Conservation (phyloP, 2,329 filamentous ascomycete species). For the Claviceps africana region DNA sequence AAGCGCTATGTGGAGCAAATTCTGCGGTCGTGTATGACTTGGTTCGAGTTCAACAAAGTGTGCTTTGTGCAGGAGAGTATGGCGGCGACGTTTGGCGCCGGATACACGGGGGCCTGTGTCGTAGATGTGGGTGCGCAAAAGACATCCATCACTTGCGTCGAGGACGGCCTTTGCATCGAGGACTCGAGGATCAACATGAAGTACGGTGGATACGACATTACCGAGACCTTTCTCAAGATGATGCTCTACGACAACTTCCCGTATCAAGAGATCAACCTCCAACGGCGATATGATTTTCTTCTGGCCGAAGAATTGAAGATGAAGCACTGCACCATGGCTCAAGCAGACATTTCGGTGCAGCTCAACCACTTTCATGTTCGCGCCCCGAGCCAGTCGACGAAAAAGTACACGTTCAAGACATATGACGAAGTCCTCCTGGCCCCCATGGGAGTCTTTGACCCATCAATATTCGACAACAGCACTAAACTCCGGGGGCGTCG, state of each 20-base stretch:
- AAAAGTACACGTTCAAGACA: conserved; percentile 90
- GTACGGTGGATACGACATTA: conserved; percentile 83
- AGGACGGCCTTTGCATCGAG: conserved; percentile 88
- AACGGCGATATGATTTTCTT: conserved; percentile 78
- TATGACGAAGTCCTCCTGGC: conserved; percentile 95
- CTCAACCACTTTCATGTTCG: conserved; percentile 82
- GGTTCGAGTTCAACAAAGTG: conserved; percentile 78
- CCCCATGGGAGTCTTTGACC: conserved; percentile 87
- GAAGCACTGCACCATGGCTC: conserved; percentile 82
- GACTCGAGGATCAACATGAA: conserved; percentile 93
- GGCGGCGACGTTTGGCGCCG: conserved; percentile 86
- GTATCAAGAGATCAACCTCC: conserved; percentile 86
- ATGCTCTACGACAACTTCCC: conserved; percentile 94
- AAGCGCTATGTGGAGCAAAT: conserved; percentile 79
- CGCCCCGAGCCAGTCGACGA: conserved; percentile 73
- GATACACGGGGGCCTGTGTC: conserved; percentile 85
- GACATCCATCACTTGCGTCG: conserved; percentile 91
- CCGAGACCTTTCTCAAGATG: conserved; percentile 93
- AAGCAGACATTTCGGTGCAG: conserved; percentile 79
- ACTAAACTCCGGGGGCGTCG: conserved; percentile 67
- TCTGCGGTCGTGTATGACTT: conserved; percentile 71
- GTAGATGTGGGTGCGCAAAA: conserved; percentile 96
- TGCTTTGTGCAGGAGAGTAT: conserved; percentile 95
- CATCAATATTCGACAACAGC: conserved; percentile 70
- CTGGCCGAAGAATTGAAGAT: conserved; percentile 92